Evolutionary conservation across 169 alveolate genomes (phyloP), one percentile per base, ranked within the genome.

Genomic region (Plasmodium billcollinsi): DNA sequence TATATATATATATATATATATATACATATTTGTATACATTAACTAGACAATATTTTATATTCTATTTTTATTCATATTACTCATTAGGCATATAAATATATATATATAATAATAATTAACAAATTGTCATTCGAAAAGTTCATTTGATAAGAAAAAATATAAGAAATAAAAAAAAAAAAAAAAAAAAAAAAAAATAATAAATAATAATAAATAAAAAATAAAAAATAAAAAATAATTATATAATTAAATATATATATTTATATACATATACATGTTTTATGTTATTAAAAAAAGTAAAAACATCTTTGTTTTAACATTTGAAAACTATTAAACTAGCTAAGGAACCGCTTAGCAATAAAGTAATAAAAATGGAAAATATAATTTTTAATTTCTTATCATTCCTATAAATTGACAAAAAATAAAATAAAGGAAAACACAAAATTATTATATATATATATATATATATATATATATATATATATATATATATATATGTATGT

Each of bases 241-340:
- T 39, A 39, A 39, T 39, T 39, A 39, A 39, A 5, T 39, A 39
- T 5, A 39, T 33, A 33, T 33, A 33, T 33, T 33, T 24, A 24
- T 24, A 24, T 26, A 26, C 5, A 33, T 39, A 39, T 39, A 39
- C 5, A 39, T 39, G 11, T 39, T 39, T 39, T 39, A 39, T 39
- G 9, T 39, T 39, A 39, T 39, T 39, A 66, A 66, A 52, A 56
- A 73, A 73, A 56, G 26, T 52, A 73, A 73, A 54, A 52, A 52
- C 20, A n/a, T 52, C 21, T 52, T 5, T 12, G 2, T 39, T 56
- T 18, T 76, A 76, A 52, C 89, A 76, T 54, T 76, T 76, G 18
- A 70, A 18, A 54, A 76, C 18, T 26, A 76, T 26, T 18, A 76
- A 7, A 4, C 65, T 65, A 39, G 29, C 33, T 20, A 76, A 18